These are phyloP conservation scores for Pestalotiopsis sp. DNA, from an alignment of 2,329 filamentous ascomycete genomes.

Conservation along the genomic window DNA sequence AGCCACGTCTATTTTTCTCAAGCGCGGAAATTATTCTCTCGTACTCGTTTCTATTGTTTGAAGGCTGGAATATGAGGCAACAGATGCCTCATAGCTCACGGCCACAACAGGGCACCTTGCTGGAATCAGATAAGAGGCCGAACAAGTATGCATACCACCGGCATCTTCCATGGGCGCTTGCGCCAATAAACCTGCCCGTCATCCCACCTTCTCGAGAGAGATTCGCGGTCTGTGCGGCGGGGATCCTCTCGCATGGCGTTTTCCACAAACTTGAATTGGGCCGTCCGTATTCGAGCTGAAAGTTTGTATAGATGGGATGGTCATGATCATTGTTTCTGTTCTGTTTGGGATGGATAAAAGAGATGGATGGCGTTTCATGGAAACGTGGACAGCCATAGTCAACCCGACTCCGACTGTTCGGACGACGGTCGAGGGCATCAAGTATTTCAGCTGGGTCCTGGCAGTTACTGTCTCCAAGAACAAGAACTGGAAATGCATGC, in stretches of 20 bases:
- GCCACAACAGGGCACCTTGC: neutral
- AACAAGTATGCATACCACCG: neutral
- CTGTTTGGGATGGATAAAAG: neutral
- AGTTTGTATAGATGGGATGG: neutral
- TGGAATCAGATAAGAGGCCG: neutral
- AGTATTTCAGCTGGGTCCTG: neutral
- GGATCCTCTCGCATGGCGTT: neutral
- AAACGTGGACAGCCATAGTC: neutral
- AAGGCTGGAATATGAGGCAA: neutral
- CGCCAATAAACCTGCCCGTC: neutral
- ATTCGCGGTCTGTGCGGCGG: slow-evolving; percentile 2
- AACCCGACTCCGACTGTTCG: neutral
- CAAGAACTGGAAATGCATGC: too few species aligned
- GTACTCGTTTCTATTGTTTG: neutral
- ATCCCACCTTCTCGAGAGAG: neutral
- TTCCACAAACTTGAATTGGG: neutral
- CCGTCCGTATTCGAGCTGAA: neutral
- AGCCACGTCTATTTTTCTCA: too few species aligned
- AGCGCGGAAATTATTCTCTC: neutral
- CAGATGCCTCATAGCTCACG: neutral
- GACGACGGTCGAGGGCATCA: neutral
- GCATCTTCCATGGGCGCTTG: neutral
- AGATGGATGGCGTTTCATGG: neutral
- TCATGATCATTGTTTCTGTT: neutral
- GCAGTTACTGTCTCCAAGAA: neutral